Conservation (phyloP, 345 rosid species). For the Camelina hispida region DNA sequence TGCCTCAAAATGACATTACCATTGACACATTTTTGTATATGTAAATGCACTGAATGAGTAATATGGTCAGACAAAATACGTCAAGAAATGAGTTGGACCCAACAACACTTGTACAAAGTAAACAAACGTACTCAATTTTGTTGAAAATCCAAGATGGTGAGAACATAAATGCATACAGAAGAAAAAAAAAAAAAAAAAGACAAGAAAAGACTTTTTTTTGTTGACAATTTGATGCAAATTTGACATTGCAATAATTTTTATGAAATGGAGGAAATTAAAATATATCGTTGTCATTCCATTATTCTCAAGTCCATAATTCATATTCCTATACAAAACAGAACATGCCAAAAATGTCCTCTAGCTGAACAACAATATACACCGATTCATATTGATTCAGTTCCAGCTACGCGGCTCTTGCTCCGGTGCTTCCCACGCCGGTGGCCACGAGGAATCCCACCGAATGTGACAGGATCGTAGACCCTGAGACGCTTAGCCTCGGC, state of each 20-base stretch:
- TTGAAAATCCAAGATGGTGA: neutral
- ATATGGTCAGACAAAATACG: conserved; percentile 17
- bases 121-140: neutral
- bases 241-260: too few species aligned
- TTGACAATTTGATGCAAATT: neutral
- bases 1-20: conserved; percentile 26
- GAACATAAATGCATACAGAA: neutral
- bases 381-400: conserved; percentile 33
- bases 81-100: conserved; percentile 21
- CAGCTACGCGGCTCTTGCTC: conserved; percentile 31
- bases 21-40: conserved; percentile 11
- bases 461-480: conserved; percentile 73
- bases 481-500: conserved; percentile 68
- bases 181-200: neutral
- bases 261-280: conserved; percentile 6
- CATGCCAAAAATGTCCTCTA: conserved; percentile 34
- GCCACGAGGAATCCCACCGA: conserved; percentile 58
- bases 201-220: neutral
- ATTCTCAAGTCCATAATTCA: conserved; percentile 12
- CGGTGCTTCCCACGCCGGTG: conserved; percentile 54
- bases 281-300: conserved; percentile 11
- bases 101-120: conserved; percentile 2
- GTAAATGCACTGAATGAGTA: conserved; percentile 10
- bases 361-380: conserved; percentile 23
- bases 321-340: conserved; percentile 33